Evolutionary conservation across 2,329 filamentous ascomycete genomes (phyloP).

Genomic region (Monosporascus sp.): DNA sequence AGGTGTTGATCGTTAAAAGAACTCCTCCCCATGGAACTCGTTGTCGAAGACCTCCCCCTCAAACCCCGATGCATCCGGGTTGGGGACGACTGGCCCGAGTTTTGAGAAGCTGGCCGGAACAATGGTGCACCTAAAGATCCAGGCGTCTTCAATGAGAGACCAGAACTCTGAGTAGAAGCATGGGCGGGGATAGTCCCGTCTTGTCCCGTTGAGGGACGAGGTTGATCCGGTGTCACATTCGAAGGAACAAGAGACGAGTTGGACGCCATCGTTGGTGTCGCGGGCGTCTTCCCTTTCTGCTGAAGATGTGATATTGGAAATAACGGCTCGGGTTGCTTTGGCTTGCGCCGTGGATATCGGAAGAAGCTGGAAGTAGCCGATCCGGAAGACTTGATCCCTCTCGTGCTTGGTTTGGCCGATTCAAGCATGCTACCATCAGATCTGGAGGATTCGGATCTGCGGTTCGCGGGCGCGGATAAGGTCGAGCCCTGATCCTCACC

Average conservation of each 20-base stretch:
- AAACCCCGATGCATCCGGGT: slow-evolving; percentile 55
- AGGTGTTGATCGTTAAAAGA: slow-evolving; percentile 67
- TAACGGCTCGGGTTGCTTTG: slow-evolving; percentile 68
- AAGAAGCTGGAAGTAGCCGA: slow-evolving; percentile 59
- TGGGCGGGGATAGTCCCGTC: slow-evolving; percentile 29
- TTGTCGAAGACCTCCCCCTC: slow-evolving; percentile 80
- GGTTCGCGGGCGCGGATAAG: slow-evolving; percentile 58
- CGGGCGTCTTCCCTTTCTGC: slow-evolving; percentile 53
- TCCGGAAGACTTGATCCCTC: neutral
- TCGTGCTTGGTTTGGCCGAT: slow-evolving; percentile 55
- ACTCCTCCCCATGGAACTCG: slow-evolving; percentile 73
- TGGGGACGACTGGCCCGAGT: slow-evolving; percentile 64
- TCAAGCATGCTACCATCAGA: slow-evolving; percentile 81
- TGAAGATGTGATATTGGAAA: slow-evolving; percentile 87
- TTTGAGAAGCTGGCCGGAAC: slow-evolving; percentile 43
- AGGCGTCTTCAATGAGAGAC: slow-evolving; percentile 26
- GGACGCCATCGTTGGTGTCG: slow-evolving; percentile 29
- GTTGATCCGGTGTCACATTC: slow-evolving; percentile 12
- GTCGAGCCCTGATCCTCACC: slow-evolving; percentile 57
- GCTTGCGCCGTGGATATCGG: slow-evolving; percentile 69
- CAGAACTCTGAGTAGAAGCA: slow-evolving; percentile 27
- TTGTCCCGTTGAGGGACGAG: slow-evolving; percentile 23
- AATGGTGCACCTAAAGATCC: slow-evolving; percentile 45
- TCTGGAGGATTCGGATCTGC: slow-evolving; percentile 80
- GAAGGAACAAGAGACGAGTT: slow-evolving; percentile 40